These are phyloP conservation scores for Hemileia vastatrix DNA, from an alignment of 1,284 basidiomycete species.

Conservation along the genomic window DNA sequence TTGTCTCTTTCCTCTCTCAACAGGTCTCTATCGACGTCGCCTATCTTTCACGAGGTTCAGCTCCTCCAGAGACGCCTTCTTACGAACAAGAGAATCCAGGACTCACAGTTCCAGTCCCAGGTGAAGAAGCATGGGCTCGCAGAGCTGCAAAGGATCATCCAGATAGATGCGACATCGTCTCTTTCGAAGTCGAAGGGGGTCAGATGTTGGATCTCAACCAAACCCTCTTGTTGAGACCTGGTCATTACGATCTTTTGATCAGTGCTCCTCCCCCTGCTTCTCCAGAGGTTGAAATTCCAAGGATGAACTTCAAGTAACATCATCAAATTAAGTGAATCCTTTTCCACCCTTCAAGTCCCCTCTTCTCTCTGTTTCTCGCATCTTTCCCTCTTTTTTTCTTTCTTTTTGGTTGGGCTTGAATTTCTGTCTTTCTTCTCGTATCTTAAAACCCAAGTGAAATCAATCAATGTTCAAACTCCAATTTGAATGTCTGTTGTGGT, in stretches of 20 bases:
- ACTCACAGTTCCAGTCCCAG: constrained; percentile 21
- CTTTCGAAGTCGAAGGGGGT: constrained; percentile 33
- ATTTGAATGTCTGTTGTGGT: no score
- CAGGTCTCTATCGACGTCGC: constrained; percentile 35
- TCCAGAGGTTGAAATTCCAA: neutral
- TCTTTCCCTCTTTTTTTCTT: no score
- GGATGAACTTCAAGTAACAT: neutral
- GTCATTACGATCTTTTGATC: constrained; percentile 35
- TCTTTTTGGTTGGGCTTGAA: no score
- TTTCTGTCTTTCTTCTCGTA: no score
- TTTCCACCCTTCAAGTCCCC: no score
- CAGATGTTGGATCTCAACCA: constrained; percentile 24
- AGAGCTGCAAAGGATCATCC: constrained; percentile 24
- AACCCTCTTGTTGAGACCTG: constrained; percentile 29
- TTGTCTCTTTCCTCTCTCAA: constrained; percentile 23
- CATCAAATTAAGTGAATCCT: no score
- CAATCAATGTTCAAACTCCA: no score
- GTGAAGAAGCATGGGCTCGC: constrained; percentile 21
- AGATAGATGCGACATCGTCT: constrained; percentile 32
- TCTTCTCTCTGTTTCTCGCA: no score
- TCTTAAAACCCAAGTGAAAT: no score
- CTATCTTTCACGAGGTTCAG: constrained; percentile 31
- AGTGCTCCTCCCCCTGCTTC: constrained; percentile 27
- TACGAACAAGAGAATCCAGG: neutral
- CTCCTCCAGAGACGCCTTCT: constrained; percentile 29